Evolutionary conservation across 139 green algal genomes (phyloP), one percentile per base, ranked within the genome.

Genomic region (Chlamydomonas incerta): DNA sequence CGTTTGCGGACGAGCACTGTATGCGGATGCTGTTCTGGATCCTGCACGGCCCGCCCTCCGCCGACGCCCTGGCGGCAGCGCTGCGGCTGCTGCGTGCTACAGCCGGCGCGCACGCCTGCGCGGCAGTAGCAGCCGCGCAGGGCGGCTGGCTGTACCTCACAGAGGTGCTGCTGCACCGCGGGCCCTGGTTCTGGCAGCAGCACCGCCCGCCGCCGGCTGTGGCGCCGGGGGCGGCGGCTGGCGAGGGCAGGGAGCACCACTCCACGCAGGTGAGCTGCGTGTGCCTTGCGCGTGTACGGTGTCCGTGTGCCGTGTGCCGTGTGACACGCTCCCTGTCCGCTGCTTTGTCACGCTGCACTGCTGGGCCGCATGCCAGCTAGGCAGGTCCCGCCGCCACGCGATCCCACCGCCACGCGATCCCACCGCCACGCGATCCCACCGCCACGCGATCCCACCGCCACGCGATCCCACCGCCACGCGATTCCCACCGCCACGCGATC

Each of bases 101-200:
- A 55, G 46, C 31, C 37, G 62, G 41, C 63, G 62, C 29, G 41
- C 41, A 50, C 41, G 41, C 76, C 11, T 57, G 33, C 20, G 41
- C 71, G n/a, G 55, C 63, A 34, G 83, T 87, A 11, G 89, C 80
- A 37, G 80, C 87, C 9, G 13, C 65, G 1, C 87, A 91, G 74
- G 87, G 57, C 29, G 88, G 88, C 8, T 89, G 87, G 80, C 73
- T 98, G n/a, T 96, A 92, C 82, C 88, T 98, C 20, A 90, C 98
- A 37, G 72, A 91, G 5, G 72, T 95, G 37, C 89, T 98, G 41
- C 89, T 99, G 50, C 93, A 89, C 50, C 72, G 57, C 0, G 87
- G 75, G 21, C 74, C 68, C 9, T 79, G 82, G 82, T 81, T 24
- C 10, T 84, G 84, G 84, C 65, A 73, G 52, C 47, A 83, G 57